phyloP scores from a whole-genome alignment of 2,329 filamentous ascomycete genomes.

The Lachnum nothofagi region DNA sequence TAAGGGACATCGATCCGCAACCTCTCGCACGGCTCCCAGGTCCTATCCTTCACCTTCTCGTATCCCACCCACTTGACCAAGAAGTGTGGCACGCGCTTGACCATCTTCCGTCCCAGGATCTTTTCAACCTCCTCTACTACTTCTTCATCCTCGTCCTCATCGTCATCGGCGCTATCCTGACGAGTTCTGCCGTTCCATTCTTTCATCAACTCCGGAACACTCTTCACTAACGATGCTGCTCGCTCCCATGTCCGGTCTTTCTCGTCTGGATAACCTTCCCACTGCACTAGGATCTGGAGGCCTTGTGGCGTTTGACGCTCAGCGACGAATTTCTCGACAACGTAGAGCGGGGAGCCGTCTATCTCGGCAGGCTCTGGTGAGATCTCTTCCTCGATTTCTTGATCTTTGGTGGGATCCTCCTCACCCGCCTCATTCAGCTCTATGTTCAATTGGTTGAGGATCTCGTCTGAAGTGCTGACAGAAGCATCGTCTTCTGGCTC shows the following conservation, averaged over 20 bases:
- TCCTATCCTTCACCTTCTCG: conserved; percentile 14
- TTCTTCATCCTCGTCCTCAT: background rate
- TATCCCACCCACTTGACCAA: conserved; percentile 22
- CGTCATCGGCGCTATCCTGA: background rate
- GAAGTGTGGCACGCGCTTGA: conserved; percentile 13
- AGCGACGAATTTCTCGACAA: conserved; percentile 11
- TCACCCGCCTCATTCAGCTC: background rate
- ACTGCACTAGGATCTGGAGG: conserved; percentile 16
- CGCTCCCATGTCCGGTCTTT: conserved; percentile 21
- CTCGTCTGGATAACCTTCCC: conserved; percentile 18
- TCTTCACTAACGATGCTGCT: conserved; percentile 6
- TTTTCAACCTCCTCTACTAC: conserved; percentile 13
- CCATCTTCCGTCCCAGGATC: conserved; percentile 14
- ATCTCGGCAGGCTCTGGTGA: background rate
- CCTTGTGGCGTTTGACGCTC: conserved; percentile 7
- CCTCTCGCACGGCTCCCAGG: conserved; percentile 20
- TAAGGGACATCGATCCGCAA: conserved; percentile 14
- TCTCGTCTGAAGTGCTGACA: background rate
- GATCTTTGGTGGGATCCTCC: background rate
- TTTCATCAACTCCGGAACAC: conserved; percentile 12
- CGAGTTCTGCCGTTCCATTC: conserved; percentile 10
- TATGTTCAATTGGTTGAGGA: background rate
- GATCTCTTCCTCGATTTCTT: background rate
- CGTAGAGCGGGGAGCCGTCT: background rate
- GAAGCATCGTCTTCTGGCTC: background rate